Conservation (phyloP, 208 protist species). For the Tritrichomonas musculus region DNA sequence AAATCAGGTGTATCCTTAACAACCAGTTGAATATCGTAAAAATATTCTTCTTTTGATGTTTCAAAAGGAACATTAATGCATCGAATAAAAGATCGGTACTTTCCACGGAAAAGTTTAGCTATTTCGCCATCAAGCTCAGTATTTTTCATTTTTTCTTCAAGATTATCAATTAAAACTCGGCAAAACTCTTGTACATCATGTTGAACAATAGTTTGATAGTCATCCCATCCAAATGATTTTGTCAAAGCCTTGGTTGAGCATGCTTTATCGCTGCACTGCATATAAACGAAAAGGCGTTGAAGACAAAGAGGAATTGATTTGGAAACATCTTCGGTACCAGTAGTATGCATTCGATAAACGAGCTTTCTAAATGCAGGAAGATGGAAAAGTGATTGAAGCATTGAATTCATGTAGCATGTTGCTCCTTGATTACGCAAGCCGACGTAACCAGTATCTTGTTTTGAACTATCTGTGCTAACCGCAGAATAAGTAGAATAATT, state of each 20-base stretch:
- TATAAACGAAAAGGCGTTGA: not conserved
- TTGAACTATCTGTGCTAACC: not conserved
- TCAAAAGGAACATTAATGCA: not conserved
- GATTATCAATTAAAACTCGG: not conserved
- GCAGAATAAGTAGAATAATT: too few species aligned
- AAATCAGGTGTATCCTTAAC: not conserved
- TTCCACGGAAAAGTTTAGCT: not conserved
- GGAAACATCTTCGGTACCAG: not conserved
- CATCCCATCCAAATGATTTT: not conserved
- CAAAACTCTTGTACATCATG: constrained; percentile 31
- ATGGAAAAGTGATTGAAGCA: not conserved
- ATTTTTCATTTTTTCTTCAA: not conserved
- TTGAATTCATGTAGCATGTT: constrained; percentile 21
- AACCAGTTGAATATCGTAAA: not conserved
- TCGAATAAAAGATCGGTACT: not conserved
- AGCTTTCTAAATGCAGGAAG: not conserved
- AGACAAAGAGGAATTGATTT: not conserved
- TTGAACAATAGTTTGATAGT: not conserved
- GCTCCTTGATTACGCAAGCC: not conserved
- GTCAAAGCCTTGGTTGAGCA: not conserved
- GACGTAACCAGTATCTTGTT: constrained; percentile 38
- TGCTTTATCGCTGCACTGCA: not conserved
- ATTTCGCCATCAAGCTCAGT: not conserved
- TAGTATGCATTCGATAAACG: not conserved
- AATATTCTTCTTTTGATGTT: not conserved